A percentile compares a stretch with the other conserved stretches of the same genome.
Evolutionary conservation across 2,329 filamentous ascomycete genomes (phyloP).

Genomic region (Hortaea werneckii): DNA sequence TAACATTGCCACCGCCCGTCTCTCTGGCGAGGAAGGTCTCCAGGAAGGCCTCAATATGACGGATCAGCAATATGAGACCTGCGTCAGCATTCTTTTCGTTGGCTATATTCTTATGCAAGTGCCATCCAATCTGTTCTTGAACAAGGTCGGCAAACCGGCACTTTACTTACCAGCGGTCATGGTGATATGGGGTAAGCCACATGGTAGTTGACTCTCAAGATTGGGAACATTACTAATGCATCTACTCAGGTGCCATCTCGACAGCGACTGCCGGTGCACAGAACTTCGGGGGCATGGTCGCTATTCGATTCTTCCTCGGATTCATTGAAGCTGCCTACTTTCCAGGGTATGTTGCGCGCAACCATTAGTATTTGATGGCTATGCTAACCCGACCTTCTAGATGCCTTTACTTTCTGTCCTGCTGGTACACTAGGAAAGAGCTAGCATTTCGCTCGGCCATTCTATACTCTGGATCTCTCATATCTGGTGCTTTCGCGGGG

Average conservation of each 20-base stretch:
- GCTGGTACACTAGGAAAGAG: slow-evolving; percentile 46
- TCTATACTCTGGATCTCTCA: slow-evolving; percentile 42
- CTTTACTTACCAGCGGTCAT: slow-evolving; percentile 24
- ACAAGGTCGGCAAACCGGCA: slow-evolving; percentile 25
- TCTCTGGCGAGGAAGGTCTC: slow-evolving; percentile 28
- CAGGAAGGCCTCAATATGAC: slow-evolving; percentile 36
- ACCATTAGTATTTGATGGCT: too few species aligned
- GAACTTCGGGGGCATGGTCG: slow-evolving; percentile 28
- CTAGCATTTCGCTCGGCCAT: slow-evolving; percentile 42
- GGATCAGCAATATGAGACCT: slow-evolving; percentile 36
- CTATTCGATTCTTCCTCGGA: slow-evolving; percentile 30
- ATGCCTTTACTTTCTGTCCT: slow-evolving; percentile 39
- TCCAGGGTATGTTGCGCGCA: slow-evolving; percentile 13
- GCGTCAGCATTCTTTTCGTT: slow-evolving; percentile 35
- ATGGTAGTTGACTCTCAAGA: background rate
- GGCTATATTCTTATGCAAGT: slow-evolving; percentile 29
- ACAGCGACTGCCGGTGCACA: slow-evolving; percentile 24
- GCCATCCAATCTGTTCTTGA: slow-evolving; percentile 29
- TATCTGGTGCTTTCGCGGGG: slow-evolving; percentile 44
- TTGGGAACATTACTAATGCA: background rate
- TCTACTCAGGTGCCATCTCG: slow-evolving; percentile 27
- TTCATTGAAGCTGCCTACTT: slow-evolving; percentile 38
- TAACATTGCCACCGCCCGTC: slow-evolving; percentile 21
- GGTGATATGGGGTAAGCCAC: slow-evolving; percentile 23
- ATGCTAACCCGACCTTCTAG: background rate